Base-by-base conservation (phyloP, 2,329 filamentous ascomycete species). In the Bipolaris sorokiniana region DNA sequence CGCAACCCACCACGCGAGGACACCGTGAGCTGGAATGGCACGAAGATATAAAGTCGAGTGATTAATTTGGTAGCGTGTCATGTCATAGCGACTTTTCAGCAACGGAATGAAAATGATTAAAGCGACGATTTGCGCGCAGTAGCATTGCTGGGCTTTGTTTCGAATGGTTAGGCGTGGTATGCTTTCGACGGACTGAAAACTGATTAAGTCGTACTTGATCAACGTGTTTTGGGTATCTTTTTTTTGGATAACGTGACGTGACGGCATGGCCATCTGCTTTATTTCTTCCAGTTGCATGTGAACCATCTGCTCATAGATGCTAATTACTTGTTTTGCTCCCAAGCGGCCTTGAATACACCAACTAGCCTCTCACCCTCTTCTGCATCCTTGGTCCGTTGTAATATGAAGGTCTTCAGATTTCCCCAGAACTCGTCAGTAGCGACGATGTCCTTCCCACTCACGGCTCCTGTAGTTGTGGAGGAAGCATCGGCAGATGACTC, bases 331-430 rank as follows among this genome's bases (percentile, higher is more conserved):
- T 64, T 64, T 46, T 66, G 79, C 65, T 86, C 82, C 89, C 90
- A 95, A 41, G 88, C 89, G 42, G 80, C 80, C 76, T 84, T 89
- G 72, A 97, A 97, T 20, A 90, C 74, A 5, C 75, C 79, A 34
- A 84, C 83, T 68, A 94, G 75, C 67, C 87, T 84, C 64, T 85
- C 85, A 0, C 89, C 90, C 70, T 85, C 82, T 2, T 73, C 74
- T 49, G 83, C 87, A 72, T 96, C 90, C 76, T 89, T 87, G 67
- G 97, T 78, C 73, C 91, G 85, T 80, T 93, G 90, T 70, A 87
- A 79, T 74, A 99, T 74, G 76, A 94, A 98, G 0, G 85, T 90
- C 71, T 87, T 87, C 62, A 99, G 77, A 79, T 98, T 95, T 7
- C 78, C 79, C 95, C 95, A 99, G 73, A 99, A 99, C 53, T 84